A percentile compares a stretch with the other conserved stretches of the same genome.
phyloP scores from a whole-genome alignment of 75 land plant genomes.

The Pinus taeda region DNA sequence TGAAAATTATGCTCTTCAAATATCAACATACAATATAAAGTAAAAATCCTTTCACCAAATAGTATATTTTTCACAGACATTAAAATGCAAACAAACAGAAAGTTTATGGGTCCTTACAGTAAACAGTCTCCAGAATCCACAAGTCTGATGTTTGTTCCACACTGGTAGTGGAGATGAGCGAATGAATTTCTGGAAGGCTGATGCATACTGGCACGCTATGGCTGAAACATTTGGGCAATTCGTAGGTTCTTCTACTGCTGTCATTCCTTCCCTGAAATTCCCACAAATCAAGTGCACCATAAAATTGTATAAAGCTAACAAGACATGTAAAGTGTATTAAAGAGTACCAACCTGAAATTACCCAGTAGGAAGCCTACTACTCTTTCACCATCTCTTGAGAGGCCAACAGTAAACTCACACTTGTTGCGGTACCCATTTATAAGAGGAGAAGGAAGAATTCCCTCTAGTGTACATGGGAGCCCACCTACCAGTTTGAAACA shows the following conservation, averaged over 20 bases:
- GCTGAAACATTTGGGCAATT: conserved; percentile 92
- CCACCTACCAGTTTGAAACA: conserved; percentile 58
- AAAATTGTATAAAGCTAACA: conserved; percentile 2
- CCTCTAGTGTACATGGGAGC: conserved; percentile 86
- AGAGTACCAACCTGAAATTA: conserved; percentile 69
- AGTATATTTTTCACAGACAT: neutral
- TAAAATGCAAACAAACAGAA: neutral
- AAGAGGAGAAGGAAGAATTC: conserved; percentile 81
- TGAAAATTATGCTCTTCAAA: neutral
- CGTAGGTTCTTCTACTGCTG: conserved; percentile 83
- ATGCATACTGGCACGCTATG: conserved; percentile 74
- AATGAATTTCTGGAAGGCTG: conserved; percentile 72
- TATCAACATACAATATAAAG: neutral
- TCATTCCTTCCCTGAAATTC: conserved; percentile 85
- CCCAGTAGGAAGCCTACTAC: conserved; percentile 97
- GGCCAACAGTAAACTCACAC: conserved; percentile 94
- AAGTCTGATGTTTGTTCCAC: conserved; percentile 86
- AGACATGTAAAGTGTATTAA: neutral
- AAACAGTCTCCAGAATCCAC: conserved; percentile 97
- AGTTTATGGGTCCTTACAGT: conserved; percentile 46
- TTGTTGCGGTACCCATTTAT: conserved; percentile 95
- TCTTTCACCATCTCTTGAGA: conserved; percentile 64
- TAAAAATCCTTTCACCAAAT: neutral
- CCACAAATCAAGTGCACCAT: neutral
- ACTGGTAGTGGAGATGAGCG: conserved; percentile 67